Conservation (phyloP, 371 early-diverging fungal genomes). For the Mortierella sp. region DNA sequence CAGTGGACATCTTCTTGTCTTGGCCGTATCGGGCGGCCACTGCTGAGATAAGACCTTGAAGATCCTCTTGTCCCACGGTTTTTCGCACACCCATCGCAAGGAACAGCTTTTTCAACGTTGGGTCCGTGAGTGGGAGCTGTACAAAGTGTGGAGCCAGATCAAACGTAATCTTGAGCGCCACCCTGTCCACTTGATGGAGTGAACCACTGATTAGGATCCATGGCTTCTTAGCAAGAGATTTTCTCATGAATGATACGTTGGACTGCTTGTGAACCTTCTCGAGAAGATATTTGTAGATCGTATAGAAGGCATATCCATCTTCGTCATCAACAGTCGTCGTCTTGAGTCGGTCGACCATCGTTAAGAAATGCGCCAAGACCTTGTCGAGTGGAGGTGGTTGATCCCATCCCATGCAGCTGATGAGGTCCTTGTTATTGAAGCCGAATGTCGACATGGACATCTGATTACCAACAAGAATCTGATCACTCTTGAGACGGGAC, state of each 20-base stretch:
- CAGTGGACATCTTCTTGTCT: neutral
- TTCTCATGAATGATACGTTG: constrained; percentile 3
- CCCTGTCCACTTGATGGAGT: constrained; percentile 14
- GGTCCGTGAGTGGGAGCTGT: neutral
- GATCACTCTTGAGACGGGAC: constrained; percentile 16
- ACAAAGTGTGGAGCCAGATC: constrained; percentile 23
- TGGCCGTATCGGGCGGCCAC: neutral
- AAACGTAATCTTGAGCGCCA: constrained; percentile 4
- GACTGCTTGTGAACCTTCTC: neutral
- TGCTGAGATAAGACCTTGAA: constrained; percentile 1
- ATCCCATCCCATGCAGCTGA: constrained; percentile 15
- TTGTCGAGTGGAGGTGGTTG: constrained; percentile 15
- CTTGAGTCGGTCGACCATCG: neutral
- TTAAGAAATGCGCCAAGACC: constrained; percentile 11
- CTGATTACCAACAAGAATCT: constrained; percentile 4
- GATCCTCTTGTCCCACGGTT: constrained; percentile 7
- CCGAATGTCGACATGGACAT: constrained; percentile 5
- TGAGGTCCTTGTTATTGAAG: constrained; percentile 7
- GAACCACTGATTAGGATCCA: constrained; percentile 25
- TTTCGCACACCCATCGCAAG: constrained; percentile 24
- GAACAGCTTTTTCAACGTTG: constrained; percentile 11
- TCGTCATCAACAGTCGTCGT: neutral
- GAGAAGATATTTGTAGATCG: constrained; percentile 13
- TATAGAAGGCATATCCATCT: neutral
- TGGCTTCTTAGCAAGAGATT: neutral